These are phyloP conservation scores for Paradendryphiella salina DNA, from an alignment of 2,329 filamentous ascomycete species.

Conservation along the genomic window DNA sequence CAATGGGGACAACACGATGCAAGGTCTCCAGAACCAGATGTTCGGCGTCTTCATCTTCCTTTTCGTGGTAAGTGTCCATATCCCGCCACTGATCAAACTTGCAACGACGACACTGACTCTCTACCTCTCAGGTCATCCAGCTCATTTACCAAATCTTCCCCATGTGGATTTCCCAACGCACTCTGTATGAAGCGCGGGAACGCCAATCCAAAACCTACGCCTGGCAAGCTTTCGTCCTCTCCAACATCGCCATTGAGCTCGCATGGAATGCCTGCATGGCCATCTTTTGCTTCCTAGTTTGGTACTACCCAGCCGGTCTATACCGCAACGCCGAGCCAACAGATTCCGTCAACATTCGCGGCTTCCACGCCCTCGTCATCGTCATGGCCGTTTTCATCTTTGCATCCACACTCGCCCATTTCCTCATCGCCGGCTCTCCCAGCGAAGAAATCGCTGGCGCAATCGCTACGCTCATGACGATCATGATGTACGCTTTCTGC, in stretches of 20 bases:
- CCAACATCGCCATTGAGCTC: slow-evolving; percentile 72
- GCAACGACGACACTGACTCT: background rate
- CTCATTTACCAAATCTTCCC: slow-evolving; percentile 56
- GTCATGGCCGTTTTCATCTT: slow-evolving; percentile 65
- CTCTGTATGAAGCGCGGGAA: slow-evolving; percentile 63
- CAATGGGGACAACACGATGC: slow-evolving; percentile 40
- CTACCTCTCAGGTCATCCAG: slow-evolving; percentile 35
- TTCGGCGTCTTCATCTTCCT: slow-evolving; percentile 58
- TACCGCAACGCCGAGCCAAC: slow-evolving; percentile 68
- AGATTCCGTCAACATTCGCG: slow-evolving; percentile 60
- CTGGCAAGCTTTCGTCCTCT: slow-evolving; percentile 71
- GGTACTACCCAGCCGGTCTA: slow-evolving; percentile 67
- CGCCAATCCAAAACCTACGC: slow-evolving; percentile 70
- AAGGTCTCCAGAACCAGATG: slow-evolving; percentile 52
- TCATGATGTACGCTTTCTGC: slow-evolving; percentile 51
- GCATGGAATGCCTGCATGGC: slow-evolving; percentile 56
- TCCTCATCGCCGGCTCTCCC: slow-evolving; percentile 71
- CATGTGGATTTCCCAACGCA: slow-evolving; percentile 59
- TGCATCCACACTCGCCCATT: slow-evolving; percentile 69
- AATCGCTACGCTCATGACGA: slow-evolving; percentile 62
- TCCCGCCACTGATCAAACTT: slow-evolving; percentile 49
- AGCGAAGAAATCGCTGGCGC: slow-evolving; percentile 69
- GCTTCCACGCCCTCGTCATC: slow-evolving; percentile 68
- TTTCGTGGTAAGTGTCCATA: slow-evolving; percentile 35
- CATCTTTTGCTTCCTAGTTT: slow-evolving; percentile 59